Evolutionary conservation across 164 flowering plant species (phyloP), one percentile per base, ranked within the genome.

Genomic region (Magnolia kwangsiensis): DNA sequence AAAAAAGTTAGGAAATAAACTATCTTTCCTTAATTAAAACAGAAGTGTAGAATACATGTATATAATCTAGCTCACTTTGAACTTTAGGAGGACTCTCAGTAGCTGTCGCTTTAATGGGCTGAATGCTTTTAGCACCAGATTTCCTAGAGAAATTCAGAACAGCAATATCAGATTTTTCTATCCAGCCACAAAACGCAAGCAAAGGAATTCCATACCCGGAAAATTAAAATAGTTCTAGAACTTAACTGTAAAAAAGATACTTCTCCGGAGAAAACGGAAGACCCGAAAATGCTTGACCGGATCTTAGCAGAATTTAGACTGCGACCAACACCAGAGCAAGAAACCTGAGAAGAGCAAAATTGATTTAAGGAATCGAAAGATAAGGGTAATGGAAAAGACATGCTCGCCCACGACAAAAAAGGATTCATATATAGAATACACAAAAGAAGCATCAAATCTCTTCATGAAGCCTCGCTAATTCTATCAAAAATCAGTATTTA

Each of bases 81-180:
- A 68, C 50, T 13, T 11, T 74, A 6, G 92, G 91, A 8, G 99
- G 98, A n/a, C 81, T 67, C 84, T 92, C 91, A 6, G 99, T 95
- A 31, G 97, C 99, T 1, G 94, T 93, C 29, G 99, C 96, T 82
- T 77, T 88, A 73, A 93, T 83, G 1, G 95, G 92, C 71, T 86
- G 89, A 64, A 86, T 49, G 71, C 80, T 81, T 78, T 81, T 72
- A 50, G 78, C 76, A 70, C 51, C 64, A 76, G 72, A 80, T 73
- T 63, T 85, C 88, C 94, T 90, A 8, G 71, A 29, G 8, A 31
- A 10, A 7, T 55, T 27, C 50, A 29, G 19, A 31, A 67, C 24
- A 6, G 9, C 9, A 55, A 37, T 13, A 16, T 55, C 61, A 55
- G 61, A 55, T 55, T 55, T 11, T 37, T 37, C 6, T 3, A 24